Percentiles rank a stretch among this genome's conserved stretches.
phyloP scores from a whole-genome alignment of 225 moss, liverwort and hornwort species.

The Climacium dendroides region DNA sequence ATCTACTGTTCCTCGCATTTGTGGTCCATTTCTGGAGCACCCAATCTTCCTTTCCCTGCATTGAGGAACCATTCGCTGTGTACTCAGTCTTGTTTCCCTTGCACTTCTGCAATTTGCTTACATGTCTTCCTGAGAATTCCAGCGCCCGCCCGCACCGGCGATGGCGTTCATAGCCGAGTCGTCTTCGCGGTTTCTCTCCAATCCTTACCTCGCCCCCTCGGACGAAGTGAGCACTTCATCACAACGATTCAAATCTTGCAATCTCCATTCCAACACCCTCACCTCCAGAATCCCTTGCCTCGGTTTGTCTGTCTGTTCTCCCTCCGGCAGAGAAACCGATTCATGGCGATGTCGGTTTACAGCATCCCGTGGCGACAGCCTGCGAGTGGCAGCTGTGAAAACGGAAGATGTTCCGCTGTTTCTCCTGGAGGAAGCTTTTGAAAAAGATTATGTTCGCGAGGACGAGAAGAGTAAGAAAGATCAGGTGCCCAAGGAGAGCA shows the following conservation, averaged over 20 bases:
- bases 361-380: background rate
- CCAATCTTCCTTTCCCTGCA: background rate
- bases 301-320: background rate
- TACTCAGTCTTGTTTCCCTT: background rate
- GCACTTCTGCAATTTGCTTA: background rate
- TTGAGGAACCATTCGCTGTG: background rate
- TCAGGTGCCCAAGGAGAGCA: background rate
- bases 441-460: slow-evolving; percentile 1
- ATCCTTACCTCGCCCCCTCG: background rate
- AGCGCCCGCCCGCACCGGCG: background rate
- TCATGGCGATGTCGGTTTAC: background rate
- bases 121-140: background rate
- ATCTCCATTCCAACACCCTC: background rate
- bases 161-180: slow-evolving; percentile 18
- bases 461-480: background rate
- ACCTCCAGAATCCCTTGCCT: background rate
- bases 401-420: slow-evolving; percentile 6
- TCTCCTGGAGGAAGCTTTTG: slow-evolving; percentile 24
- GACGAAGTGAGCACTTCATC: slow-evolving; percentile 1
- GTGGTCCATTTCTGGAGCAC: background rate
- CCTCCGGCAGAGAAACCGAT: background rate
- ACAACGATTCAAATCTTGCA: background rate
- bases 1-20: too few relatives aligned
- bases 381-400: slow-evolving; percentile 10
- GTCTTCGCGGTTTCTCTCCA: background rate